Conservation (phyloP, 1,284 basidiomycete genomes). For the Cutaneotrichosporon dermatis region DNA sequence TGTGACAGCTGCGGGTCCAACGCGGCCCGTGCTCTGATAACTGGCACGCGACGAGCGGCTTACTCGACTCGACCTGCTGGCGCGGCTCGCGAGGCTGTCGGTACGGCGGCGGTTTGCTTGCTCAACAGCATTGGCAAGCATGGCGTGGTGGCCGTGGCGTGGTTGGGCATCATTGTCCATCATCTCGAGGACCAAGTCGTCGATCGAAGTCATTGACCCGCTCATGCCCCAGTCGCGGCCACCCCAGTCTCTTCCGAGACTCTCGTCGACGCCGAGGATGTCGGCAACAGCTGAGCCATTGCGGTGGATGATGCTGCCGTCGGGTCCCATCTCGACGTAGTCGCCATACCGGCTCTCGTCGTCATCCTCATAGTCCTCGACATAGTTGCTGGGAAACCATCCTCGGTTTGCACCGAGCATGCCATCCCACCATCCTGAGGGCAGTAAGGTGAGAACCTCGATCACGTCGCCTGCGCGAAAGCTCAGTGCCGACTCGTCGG, state of each 20-base stretch:
- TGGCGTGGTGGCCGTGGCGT: neutral
- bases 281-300: conserved; percentile 18
- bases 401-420: conserved; percentile 81
- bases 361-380: conserved; percentile 72
- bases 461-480: conserved; percentile 86
- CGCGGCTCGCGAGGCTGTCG: conserved; percentile 1
- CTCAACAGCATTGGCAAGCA: no score
- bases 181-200: conserved; percentile 34
- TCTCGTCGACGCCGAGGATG: conserved; percentile 29
- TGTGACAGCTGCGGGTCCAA: conserved; percentile 1
- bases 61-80: neutral
- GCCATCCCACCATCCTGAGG: conserved; percentile 99
- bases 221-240: conserved; percentile 19
- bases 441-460: conserved; percentile 84
- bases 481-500: conserved; percentile 79
- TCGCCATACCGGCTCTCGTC: conserved; percentile 9
- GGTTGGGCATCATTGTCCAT: conserved; percentile 19
- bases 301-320: conserved; percentile 59
- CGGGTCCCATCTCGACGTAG: conserved; percentile 55
- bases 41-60: conserved; percentile 2
- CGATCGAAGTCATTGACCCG: conserved; percentile 21
- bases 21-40: conserved; percentile 2
- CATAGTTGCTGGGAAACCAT: conserved; percentile 98
- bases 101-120: neutral
- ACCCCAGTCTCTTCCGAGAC: conserved; percentile 23